Evolutionary conservation across 2,329 filamentous ascomycete species (phyloP), one percentile per base, ranked within the genome.

Genomic region (Cryphonectria parasitica): DNA sequence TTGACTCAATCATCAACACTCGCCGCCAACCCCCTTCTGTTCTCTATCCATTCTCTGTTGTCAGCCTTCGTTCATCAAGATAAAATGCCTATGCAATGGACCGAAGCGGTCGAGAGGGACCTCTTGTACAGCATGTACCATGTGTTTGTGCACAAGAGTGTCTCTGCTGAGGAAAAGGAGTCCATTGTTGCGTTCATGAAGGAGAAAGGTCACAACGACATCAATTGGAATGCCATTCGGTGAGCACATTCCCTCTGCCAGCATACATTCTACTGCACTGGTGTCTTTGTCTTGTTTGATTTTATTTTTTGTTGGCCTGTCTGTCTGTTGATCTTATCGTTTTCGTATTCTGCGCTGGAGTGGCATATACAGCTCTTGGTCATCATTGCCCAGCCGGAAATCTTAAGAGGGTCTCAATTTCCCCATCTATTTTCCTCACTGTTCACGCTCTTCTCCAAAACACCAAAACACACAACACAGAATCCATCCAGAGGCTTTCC

Each of bases 211-310:
- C 25, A 58, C 25, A 19, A 10, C 1, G 64, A 66, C 17, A 31
- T 34, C 5, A 58, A 34, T 22, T 58, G 34, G 64, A 66, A 66
- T 41, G 64, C 25, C 28, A 31, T 58, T 31, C 54, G 54, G 54
- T 58, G 28, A 58, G 54, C 25, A 28, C 13, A 10, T 11, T 17
- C 25, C 15, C 28, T 58, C 28, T 58, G 25, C 54, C 39, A 19
- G 5, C 31, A 39, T n/a, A 3, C 34, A 13, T 36, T 39, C 17
- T 22, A 1, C 31, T 61, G 19, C 31, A 39, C 22, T 39, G 22
- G 5, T 62, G 39, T 41, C 58, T 62, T 62, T 36, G 19, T 15
- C 28, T 10, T 39, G 31, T 15, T 36, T 3, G 58, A n/a, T n/a
- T 17, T 5, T 25, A 13, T 34, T 6, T 34, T 1, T 34, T 6